A percentile compares a stretch with the other conserved stretches of the same genome.
Conservation (phyloP, 2,329 filamentous ascomycete species). For the Penicillium hesseltinei region DNA sequence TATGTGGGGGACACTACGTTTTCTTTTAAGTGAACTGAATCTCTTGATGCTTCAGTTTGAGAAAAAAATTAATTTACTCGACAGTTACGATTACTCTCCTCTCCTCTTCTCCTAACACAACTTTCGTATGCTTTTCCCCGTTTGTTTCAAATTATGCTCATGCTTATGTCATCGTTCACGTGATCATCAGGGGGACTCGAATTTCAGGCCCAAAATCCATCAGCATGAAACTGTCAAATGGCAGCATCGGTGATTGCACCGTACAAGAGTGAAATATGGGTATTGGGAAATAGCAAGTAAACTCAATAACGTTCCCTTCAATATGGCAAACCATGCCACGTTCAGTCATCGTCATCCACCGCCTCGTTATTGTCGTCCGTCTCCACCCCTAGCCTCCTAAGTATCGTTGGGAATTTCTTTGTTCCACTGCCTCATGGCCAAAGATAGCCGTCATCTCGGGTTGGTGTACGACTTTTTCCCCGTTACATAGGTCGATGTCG, state of each 20-base stretch:
- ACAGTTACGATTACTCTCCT: not conserved
- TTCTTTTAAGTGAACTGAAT: not conserved
- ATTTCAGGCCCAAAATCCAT: constrained; percentile 2
- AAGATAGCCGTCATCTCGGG: not conserved
- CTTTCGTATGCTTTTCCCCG: constrained; percentile 20
- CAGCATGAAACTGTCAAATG: not conserved
- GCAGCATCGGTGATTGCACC: not conserved
- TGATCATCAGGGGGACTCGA: constrained; percentile 3
- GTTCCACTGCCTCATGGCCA: too few species aligned
- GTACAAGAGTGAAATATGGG: not conserved
- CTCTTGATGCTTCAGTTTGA: not conserved
- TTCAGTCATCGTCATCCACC: not conserved
- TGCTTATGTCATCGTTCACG: constrained; percentile 21
- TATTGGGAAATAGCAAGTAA: not conserved
- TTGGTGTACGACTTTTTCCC: not conserved
- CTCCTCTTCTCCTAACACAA: not conserved
- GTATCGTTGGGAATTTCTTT: too few species aligned
- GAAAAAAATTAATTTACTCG: not conserved
- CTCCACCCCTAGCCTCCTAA: too few species aligned
- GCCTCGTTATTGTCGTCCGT: too few species aligned
- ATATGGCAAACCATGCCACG: not conserved
- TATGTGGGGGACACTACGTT: not conserved
- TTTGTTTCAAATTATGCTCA: constrained; percentile 11
- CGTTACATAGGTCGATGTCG: not conserved
- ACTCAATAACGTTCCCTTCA: not conserved